A percentile compares a stretch with the other conserved stretches of the same genome.
phyloP scores from a whole-genome alignment of 108 stramenopile species.

The Cyclotella sp. region DNA sequence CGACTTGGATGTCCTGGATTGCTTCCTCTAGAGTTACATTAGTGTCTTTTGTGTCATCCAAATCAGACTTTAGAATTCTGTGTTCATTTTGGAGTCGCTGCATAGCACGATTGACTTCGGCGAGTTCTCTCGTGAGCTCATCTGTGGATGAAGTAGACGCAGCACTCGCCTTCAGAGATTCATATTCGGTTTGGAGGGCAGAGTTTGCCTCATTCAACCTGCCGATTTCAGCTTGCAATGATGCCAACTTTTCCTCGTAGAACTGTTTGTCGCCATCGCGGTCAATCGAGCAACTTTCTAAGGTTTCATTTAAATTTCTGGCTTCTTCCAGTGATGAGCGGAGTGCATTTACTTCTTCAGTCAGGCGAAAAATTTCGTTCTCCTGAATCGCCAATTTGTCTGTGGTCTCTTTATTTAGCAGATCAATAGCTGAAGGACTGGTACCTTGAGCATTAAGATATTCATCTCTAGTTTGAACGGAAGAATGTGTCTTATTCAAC shows the following conservation, averaged over 20 bases:
- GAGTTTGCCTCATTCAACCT: slow-evolving; percentile 1
- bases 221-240: slow-evolving; percentile 24
- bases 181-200: not conserved
- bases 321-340: slow-evolving; percentile 2
- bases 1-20: slow-evolving; percentile 24
- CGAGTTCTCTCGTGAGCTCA: slow-evolving; percentile 13
- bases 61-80: slow-evolving; percentile 10
- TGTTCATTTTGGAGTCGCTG: slow-evolving; percentile 20
- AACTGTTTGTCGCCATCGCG: not conserved
- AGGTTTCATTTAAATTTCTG: not conserved
- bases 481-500: too few relatives aligned
- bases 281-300: not conserved
- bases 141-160: slow-evolving; percentile 8
- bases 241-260: slow-evolving; percentile 25
- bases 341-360: not conserved
- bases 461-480: too few relatives aligned
- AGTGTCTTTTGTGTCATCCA: slow-evolving; percentile 14
- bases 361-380: too few relatives aligned
- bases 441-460: too few relatives aligned
- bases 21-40: slow-evolving; percentile 30
- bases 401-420: too few relatives aligned
- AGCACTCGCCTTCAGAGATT: not conserved
- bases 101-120: slow-evolving; percentile 4
- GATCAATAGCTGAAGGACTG: too few relatives aligned
- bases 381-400: too few relatives aligned